phyloP scores from a whole-genome alignment of 208 protist genomes.

The Trichomonas vaginalis region DNA sequence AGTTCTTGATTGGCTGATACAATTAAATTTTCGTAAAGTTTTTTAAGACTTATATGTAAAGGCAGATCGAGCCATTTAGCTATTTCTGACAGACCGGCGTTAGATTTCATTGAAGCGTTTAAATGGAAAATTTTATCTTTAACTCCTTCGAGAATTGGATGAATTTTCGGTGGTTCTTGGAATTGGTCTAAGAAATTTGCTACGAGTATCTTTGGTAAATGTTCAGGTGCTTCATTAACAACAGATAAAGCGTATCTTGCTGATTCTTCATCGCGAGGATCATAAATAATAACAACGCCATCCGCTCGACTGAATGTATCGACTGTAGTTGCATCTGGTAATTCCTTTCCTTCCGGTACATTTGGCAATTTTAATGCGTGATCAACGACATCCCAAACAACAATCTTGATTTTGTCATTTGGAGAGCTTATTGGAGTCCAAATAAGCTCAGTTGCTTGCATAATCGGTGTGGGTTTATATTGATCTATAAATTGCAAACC shows the following conservation, averaged over 20 bases:
- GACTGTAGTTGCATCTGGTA: background rate
- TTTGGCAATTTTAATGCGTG: background rate
- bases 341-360: background rate
- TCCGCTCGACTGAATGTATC: background rate
- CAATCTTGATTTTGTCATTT: background rate
- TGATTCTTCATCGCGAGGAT: background rate
- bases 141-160: background rate
- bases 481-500: background rate
- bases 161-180: background rate
- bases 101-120: background rate
- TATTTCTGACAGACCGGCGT: background rate
- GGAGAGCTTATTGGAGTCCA: background rate
- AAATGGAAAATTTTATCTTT: background rate
- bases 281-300: background rate
- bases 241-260: background rate
- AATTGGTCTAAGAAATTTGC: background rate
- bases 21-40: background rate
- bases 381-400: conserved; percentile 11
- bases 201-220: background rate
- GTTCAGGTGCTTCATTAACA: background rate
- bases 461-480: background rate
- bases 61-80: background rate
- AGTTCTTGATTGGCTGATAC: background rate
- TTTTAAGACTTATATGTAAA: background rate
- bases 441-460: background rate